Conservation (phyloP, 352 stramenopile genomes). For the Phytophthora megakarya region DNA sequence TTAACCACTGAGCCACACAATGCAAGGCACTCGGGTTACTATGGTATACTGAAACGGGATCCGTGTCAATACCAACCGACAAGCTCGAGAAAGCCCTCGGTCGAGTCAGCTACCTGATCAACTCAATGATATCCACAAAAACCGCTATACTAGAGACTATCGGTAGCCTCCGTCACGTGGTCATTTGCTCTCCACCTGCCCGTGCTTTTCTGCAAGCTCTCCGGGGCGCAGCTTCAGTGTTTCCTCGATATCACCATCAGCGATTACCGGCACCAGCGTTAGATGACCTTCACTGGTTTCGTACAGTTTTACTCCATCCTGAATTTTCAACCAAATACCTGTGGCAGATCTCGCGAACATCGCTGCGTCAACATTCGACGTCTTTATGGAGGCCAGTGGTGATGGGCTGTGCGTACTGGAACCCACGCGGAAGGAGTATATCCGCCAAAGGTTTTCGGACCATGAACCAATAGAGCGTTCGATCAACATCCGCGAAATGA, state of each 20-base stretch:
- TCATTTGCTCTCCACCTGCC: not conserved
- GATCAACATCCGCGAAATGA: slow-evolving; percentile 8
- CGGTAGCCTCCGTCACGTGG: slow-evolving; percentile 3
- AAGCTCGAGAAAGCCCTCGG: slow-evolving; percentile 6
- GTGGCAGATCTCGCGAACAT: not conserved
- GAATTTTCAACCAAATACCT: slow-evolving; percentile 8
- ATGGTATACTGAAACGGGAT: slow-evolving; percentile 3
- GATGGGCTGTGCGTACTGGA: slow-evolving; percentile 9
- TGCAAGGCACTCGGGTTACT: slow-evolving; percentile 14
- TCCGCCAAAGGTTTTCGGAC: not conserved
- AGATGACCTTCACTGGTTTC: slow-evolving; percentile 11
- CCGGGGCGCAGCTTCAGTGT: not conserved
- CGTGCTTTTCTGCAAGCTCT: not conserved
- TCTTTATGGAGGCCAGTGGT: slow-evolving; percentile 19
- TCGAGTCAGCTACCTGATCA: not conserved
- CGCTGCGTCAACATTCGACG: not conserved
- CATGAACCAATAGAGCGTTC: not conserved
- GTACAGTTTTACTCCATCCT: not conserved
- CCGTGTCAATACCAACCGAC: slow-evolving; percentile 14
- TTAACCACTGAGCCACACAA: slow-evolving; percentile 14
- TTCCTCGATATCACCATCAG: not conserved
- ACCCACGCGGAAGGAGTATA: not conserved
- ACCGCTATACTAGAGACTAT: not conserved
- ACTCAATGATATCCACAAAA: not conserved
- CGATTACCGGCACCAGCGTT: not conserved